Percentiles rank a stretch among this genome's conserved stretches.
These are phyloP conservation scores for Gaeumannomyces tritici DNA, from an alignment of 2,329 filamentous ascomycete genomes.

Conservation along the genomic window DNA sequence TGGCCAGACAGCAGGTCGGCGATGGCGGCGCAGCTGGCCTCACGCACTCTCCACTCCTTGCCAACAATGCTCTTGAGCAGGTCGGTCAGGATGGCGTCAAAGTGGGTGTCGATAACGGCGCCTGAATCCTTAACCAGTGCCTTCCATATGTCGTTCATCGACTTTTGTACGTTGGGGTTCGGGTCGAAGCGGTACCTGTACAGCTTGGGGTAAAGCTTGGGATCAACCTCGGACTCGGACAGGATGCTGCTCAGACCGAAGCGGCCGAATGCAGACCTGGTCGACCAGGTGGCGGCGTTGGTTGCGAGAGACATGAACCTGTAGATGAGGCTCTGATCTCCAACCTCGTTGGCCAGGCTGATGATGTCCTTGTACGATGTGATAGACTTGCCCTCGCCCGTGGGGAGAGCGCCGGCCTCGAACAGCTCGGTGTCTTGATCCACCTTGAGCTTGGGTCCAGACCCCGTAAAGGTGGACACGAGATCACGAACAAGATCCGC, in stretches of 20 bases:
- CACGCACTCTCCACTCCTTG: constrained; percentile 85
- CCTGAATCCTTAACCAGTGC: constrained; percentile 85
- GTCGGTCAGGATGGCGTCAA: constrained; percentile 83
- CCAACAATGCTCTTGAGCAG: constrained; percentile 77
- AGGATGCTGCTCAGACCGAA: constrained; percentile 90
- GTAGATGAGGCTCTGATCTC: constrained; percentile 92
- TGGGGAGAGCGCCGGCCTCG: constrained; percentile 81
- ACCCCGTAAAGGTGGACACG: constrained; percentile 79
- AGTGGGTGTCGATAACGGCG: constrained; percentile 67
- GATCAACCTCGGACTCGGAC: constrained; percentile 78
- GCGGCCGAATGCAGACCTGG: constrained; percentile 87
- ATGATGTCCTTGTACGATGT: constrained; percentile 98
- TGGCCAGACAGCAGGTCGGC: constrained; percentile 79
- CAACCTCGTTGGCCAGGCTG: constrained; percentile 88
- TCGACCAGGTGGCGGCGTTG: constrained; percentile 94
- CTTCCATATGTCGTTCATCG: constrained; percentile 98
- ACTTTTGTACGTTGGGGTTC: constrained; percentile 82
- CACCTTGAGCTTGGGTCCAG: constrained; percentile 66
- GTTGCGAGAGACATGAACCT: constrained; percentile 97
- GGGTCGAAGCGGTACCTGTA: constrained; percentile 94
- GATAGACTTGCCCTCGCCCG: constrained; percentile 78
- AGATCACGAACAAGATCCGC: constrained; percentile 79
- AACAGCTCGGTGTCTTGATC: constrained; percentile 88
- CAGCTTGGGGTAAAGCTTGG: constrained; percentile 90
- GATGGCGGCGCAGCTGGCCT: constrained; percentile 87